A percentile compares a stretch with the other conserved stretches of the same genome.
phyloP scores from a whole-genome alignment of 371 early-diverging fungal species.

The Aphelidium insulamus region DNA sequence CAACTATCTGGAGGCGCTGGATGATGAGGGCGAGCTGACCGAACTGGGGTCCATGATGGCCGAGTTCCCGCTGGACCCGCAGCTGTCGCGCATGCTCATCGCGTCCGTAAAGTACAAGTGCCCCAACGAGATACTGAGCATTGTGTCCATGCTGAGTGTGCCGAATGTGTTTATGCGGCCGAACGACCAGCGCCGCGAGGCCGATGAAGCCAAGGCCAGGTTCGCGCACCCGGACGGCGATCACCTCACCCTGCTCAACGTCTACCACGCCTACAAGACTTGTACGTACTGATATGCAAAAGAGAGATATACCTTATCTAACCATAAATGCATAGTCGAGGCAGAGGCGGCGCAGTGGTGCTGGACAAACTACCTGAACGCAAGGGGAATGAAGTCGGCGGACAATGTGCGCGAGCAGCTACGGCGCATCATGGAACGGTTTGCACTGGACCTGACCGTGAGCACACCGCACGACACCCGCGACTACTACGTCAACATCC shows the following conservation, averaged over 20 bases:
- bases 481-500: constrained; percentile 57
- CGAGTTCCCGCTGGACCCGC: constrained; percentile 80
- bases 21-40: constrained; percentile 69
- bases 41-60: constrained; percentile 54
- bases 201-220: constrained; percentile 76
- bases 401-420: constrained; percentile 79
- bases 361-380: constrained; percentile 70
- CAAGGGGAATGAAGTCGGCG: constrained; percentile 64
- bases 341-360: constrained; percentile 66
- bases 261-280: constrained; percentile 69
- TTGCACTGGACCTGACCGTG: constrained; percentile 38
- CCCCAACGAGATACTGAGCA: constrained; percentile 76
- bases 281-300: constrained; percentile 4
- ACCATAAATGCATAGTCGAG: constrained; percentile 4
- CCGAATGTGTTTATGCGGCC: constrained; percentile 81
- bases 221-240: constrained; percentile 82
- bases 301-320: background rate
- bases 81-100: constrained; percentile 61
- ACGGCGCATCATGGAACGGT: constrained; percentile 53
- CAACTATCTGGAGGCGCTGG: constrained; percentile 69
- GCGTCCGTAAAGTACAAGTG: constrained; percentile 59
- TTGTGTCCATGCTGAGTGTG: constrained; percentile 74
- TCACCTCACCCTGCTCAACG: constrained; percentile 80
- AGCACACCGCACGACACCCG: constrained; percentile 48
- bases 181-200: constrained; percentile 52